phyloP scores from a whole-genome alignment of 352 stramenopile species.

The Pythium volutum region DNA sequence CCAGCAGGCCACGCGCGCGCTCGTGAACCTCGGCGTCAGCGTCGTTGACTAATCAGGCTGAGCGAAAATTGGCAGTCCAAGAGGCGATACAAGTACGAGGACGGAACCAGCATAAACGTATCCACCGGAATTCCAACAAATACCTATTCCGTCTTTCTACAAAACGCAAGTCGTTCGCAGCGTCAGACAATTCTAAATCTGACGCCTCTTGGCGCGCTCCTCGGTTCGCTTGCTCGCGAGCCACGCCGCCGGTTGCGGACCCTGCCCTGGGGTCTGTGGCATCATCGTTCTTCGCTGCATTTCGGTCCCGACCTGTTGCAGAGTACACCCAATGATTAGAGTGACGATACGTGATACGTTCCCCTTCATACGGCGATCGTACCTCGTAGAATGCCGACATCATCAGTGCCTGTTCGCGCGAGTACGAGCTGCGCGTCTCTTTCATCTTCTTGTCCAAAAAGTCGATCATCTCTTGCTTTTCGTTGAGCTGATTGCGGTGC shows the following conservation, averaged over 20 bases:
- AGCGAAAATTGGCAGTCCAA: not conserved
- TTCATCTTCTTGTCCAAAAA: constrained; percentile 88
- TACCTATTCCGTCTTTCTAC: not conserved
- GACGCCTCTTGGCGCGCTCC: constrained; percentile 75
- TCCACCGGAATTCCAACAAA: not conserved
- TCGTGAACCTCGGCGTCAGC: constrained; percentile 88
- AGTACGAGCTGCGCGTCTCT: constrained; percentile 71
- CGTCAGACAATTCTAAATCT: constrained; percentile 51
- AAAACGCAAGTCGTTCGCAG: not conserved
- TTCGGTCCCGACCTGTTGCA: constrained; percentile 73
- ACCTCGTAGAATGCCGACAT: constrained; percentile 91
- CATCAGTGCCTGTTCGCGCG: constrained; percentile 83
- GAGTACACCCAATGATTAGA: not conserved
- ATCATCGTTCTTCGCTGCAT: constrained; percentile 89
- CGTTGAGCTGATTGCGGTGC: constrained; percentile 85
- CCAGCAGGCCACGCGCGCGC: constrained; percentile 82
- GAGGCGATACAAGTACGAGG: not conserved
- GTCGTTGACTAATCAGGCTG: constrained; percentile 50
- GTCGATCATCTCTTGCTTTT: constrained; percentile 83
- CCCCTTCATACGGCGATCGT: not conserved
- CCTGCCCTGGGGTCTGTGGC: constrained; percentile 54
- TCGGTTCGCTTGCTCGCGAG: constrained; percentile 83
- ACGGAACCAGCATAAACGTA: too few relatives aligned
- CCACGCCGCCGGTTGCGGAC: constrained; percentile 60
- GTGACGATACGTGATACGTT: not conserved